Evolutionary conservation across 805 yeast species (phyloP).

Genomic region (Tanozyma kutaoensis): DNA sequence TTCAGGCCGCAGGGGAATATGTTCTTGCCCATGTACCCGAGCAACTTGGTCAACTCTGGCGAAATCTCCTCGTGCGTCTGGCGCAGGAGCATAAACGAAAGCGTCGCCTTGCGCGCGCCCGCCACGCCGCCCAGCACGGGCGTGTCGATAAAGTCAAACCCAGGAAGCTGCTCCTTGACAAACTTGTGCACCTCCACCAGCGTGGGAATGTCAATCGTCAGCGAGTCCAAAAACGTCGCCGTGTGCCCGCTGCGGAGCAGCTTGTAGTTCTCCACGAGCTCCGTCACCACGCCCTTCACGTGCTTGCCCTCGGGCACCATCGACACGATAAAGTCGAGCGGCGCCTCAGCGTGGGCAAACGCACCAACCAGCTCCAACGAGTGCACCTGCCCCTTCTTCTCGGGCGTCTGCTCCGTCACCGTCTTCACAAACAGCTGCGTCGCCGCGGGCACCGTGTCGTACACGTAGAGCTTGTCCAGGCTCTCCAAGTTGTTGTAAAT

Average conservation of each 20-base stretch:
- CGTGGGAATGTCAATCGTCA: conserved; percentile 38
- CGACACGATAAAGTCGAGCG: conserved; percentile 29
- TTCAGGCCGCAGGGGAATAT: conserved; percentile 34
- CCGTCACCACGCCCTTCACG: conserved; percentile 26
- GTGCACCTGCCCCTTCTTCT: conserved; percentile 7
- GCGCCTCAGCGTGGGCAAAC: conserved; percentile 15
- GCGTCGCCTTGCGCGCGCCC: conserved; percentile 38
- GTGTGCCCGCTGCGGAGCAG: conserved; percentile 2
- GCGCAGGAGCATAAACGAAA: conserved; percentile 39
- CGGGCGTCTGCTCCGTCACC: conserved; percentile 12
- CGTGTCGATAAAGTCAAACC: conserved; percentile 35
- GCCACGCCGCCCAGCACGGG: conserved; percentile 46
- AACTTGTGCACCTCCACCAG: conserved; percentile 25
- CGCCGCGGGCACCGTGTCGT: conserved; percentile 24
- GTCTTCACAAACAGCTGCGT: conserved; percentile 10
- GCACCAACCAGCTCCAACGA: conserved; percentile 9
- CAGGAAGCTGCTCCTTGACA: conserved; percentile 17
- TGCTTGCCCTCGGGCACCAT: conserved; percentile 46
- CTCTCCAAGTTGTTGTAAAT: conserved; percentile 24
- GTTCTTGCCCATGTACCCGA: conserved; percentile 32
- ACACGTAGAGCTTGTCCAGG: conserved; percentile 27
- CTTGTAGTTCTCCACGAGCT: conserved; percentile 20
- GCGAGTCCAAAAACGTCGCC: conserved; percentile 32
- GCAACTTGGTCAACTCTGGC: conserved; percentile 15
- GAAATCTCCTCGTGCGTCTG: conserved; percentile 13